A percentile compares a stretch with the other conserved stretches of the same genome.
Conservation (phyloP, 305 asterid genomes). For the Solanum aculeatissimum region DNA sequence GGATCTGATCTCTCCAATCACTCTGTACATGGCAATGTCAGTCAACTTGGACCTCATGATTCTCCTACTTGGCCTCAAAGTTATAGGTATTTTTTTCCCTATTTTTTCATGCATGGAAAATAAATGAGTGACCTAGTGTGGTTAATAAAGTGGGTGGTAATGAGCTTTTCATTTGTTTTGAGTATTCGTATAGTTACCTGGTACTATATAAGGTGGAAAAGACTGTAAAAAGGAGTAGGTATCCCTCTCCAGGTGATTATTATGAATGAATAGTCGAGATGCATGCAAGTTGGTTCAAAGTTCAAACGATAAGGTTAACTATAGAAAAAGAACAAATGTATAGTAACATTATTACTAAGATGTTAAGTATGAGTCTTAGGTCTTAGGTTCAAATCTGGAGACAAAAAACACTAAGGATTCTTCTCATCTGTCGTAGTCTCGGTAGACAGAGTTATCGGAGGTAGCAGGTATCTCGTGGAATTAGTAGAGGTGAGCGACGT, state of each 20-base stretch:
- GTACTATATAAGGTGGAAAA: background rate
- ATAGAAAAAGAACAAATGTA: background rate
- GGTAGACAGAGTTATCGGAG: too few relatives aligned
- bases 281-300: background rate
- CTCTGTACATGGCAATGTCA: conserved; percentile 5
- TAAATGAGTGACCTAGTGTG: background rate
- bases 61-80: conserved; percentile 70
- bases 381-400: too few relatives aligned
- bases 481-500: too few relatives aligned
- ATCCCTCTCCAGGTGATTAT: background rate
- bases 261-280: background rate
- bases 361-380: too few relatives aligned
- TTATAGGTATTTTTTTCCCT: conserved; percentile 29
- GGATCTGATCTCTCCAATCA: conserved; percentile 32
- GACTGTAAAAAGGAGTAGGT: background rate
- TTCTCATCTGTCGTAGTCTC: too few relatives aligned
- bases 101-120: background rate
- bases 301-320: background rate
- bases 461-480: too few relatives aligned
- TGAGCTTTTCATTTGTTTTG: too few relatives aligned
- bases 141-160: background rate
- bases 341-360: background rate
- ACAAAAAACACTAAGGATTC: too few relatives aligned
- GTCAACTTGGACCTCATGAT: conserved; percentile 13
- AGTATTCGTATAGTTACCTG: background rate